phyloP scores from a whole-genome alignment of 768 basidiomycete genomes.

The Collybia mongolica region DNA sequence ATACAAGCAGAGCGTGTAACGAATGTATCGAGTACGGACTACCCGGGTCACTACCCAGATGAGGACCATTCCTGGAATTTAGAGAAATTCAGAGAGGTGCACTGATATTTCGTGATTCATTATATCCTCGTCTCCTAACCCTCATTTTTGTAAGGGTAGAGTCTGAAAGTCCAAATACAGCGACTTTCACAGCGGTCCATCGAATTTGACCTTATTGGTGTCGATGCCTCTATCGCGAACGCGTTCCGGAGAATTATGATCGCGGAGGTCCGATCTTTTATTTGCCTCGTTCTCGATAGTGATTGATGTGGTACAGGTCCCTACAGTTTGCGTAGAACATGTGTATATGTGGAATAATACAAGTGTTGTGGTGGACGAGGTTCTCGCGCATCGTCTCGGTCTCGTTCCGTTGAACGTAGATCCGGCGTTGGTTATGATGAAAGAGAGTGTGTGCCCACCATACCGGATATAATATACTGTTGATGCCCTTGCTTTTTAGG shows the following conservation, averaged over 20 bases:
- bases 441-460: constrained; percentile 31
- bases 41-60: constrained; percentile 83
- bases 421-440: constrained; percentile 68
- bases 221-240: constrained; percentile 96
- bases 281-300: not conserved
- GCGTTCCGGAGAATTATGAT: constrained; percentile 91
- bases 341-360: constrained; percentile 97
- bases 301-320: constrained; percentile 55
- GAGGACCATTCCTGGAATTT: constrained; percentile 89
- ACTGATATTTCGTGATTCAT: constrained; percentile 19
- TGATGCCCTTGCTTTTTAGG: constrained; percentile 18
- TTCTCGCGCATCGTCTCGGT: constrained; percentile 89
- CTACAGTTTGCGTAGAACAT: constrained; percentile 86
- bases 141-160: constrained; percentile 49
- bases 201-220: constrained; percentile 94
- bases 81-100: constrained; percentile 71
- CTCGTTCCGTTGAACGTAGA: constrained; percentile 88
- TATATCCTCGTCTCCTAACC: constrained; percentile 10
- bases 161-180: constrained; percentile 69
- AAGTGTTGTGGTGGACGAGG: constrained; percentile 89
- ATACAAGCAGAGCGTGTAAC: constrained; percentile 70
- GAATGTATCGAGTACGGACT: constrained; percentile 86
- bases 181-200: constrained; percentile 80
- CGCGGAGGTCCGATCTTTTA: constrained; percentile 68
- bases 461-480: not conserved